Conservation (phyloP, 2,329 filamentous ascomycete genomes). For the Colletotrichum liriopes region DNA sequence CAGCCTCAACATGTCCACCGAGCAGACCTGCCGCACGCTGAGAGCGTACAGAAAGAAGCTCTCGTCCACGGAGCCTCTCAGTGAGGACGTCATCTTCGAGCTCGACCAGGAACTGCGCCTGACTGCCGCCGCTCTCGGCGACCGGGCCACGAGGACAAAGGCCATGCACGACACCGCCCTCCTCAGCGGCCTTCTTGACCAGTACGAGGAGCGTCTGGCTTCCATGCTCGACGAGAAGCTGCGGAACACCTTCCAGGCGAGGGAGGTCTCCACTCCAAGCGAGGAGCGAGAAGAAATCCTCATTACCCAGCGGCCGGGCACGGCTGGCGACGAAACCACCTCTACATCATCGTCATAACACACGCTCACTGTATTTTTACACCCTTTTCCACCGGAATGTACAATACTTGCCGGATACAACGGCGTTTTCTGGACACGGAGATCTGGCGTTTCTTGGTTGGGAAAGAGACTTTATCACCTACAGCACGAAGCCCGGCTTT, state of each 20-base stretch:
- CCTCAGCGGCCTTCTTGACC: conserved; percentile 75
- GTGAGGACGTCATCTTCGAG: conserved; percentile 72
- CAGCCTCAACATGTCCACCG: conserved; percentile 74
- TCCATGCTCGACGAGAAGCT: conserved; percentile 82
- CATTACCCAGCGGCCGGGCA: conserved; percentile 38
- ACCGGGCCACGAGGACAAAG: conserved; percentile 68
- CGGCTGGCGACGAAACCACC: conserved; percentile 21
- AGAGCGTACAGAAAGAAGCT: conserved; percentile 76
- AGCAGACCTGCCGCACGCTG: conserved; percentile 75
- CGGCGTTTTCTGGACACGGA: conserved; percentile 25
- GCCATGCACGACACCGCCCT: conserved; percentile 72
- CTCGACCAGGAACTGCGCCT: conserved; percentile 76
- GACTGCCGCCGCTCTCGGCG: conserved; percentile 73
- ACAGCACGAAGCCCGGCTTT: conserved; percentile 12
- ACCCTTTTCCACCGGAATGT: conserved; percentile 14
- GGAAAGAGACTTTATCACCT: conserved; percentile 5
- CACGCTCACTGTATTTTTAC: conserved; percentile 43
- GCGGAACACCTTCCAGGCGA: conserved; percentile 60
- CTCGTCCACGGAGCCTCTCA: conserved; percentile 69
- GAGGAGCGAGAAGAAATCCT: conserved; percentile 53
- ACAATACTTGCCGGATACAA: conserved; percentile 31
- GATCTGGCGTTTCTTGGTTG: conserved; percentile 27
- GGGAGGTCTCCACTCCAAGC: conserved; percentile 50
- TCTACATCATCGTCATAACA: conserved; percentile 45
- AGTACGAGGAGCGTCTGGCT: conserved; percentile 82